Conservation (phyloP, 2,329 filamentous ascomycete genomes). For the Fusarium pseudocircinatum region DNA sequence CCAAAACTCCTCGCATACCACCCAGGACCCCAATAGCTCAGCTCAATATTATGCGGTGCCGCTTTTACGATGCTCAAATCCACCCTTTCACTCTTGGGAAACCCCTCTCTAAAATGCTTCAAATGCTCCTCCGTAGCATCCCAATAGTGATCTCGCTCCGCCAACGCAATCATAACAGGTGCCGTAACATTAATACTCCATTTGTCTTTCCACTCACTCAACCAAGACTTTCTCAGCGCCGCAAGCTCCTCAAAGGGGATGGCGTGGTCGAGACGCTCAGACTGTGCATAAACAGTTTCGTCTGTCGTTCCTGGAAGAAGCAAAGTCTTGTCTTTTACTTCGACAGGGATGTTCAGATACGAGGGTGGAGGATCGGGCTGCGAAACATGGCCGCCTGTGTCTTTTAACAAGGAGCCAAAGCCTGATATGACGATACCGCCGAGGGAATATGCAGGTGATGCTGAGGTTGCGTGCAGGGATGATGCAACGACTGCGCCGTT, state of each 20-base stretch:
- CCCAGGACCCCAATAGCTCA: slow-evolving; percentile 33
- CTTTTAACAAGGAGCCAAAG: slow-evolving; percentile 26
- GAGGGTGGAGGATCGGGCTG: slow-evolving; percentile 15
- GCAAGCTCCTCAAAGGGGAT: slow-evolving; percentile 31
- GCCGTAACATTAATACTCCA: slow-evolving; percentile 23
- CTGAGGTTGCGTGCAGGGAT: slow-evolving; percentile 13
- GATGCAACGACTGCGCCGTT: slow-evolving; percentile 30
- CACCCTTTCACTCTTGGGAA: slow-evolving; percentile 24
- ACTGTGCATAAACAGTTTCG: slow-evolving; percentile 24
- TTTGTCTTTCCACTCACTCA: slow-evolving; percentile 29
- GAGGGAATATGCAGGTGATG: slow-evolving; percentile 13
- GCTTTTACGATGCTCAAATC: slow-evolving; percentile 28
- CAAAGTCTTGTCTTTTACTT: slow-evolving; percentile 30
- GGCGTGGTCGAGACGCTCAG: slow-evolving; percentile 24
- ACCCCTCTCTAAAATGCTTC: slow-evolving; percentile 4
- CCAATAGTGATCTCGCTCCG: slow-evolving; percentile 29
- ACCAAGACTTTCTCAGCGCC: slow-evolving; percentile 18
- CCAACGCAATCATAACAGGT: slow-evolving; percentile 30
- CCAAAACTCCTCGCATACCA: slow-evolving; percentile 38
- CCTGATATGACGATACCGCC: slow-evolving; percentile 31
- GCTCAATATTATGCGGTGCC: slow-evolving; percentile 35
- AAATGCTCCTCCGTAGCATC: slow-evolving; percentile 33
- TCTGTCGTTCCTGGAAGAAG: slow-evolving; percentile 29
- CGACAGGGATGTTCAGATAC: slow-evolving; percentile 23
- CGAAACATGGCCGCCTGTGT: slow-evolving; percentile 15